phyloP scores from a whole-genome alignment of 2,329 filamentous ascomycete genomes.

The Geosmithia flava region DNA sequence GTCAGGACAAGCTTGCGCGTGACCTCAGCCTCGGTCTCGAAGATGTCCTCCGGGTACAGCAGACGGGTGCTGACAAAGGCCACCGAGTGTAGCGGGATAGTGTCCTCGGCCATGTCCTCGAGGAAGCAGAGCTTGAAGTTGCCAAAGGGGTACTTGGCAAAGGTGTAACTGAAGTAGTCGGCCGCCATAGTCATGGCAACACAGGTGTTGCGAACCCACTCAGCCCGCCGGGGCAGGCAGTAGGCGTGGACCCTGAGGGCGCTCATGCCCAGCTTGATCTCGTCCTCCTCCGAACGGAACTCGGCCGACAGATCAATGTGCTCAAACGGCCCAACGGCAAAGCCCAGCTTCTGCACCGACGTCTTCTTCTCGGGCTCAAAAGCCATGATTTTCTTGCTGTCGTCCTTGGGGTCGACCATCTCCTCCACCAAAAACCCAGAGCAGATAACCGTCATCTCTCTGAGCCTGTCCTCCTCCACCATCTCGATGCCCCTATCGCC shows the following conservation, averaged over 20 bases:
- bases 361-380: conserved; percentile 68
- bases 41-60: conserved; percentile 71
- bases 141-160: conserved; percentile 81
- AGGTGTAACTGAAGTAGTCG: conserved; percentile 83
- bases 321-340: conserved; percentile 90
- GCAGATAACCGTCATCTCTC: conserved; percentile 84
- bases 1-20: conserved; percentile 73
- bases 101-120: conserved; percentile 71
- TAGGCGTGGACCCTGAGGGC: conserved; percentile 85
- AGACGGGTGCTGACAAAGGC: conserved; percentile 80
- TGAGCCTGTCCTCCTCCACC: conserved; percentile 67
- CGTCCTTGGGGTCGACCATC: conserved; percentile 60
- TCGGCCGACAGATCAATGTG: conserved; percentile 76
- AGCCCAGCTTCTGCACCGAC: conserved; percentile 80
- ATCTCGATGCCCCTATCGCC: conserved; percentile 30
- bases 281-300: conserved; percentile 80
- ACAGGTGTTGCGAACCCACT: conserved; percentile 79
- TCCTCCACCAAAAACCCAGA: conserved; percentile 85
- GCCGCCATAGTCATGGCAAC: conserved; percentile 74
- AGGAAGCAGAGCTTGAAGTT: conserved; percentile 92
- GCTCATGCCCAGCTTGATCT: conserved; percentile 79
- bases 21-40: conserved; percentile 73
- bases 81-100: conserved; percentile 66
- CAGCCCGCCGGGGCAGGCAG: conserved; percentile 70
- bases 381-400: conserved; percentile 75